Evolutionary conservation across 2,329 filamentous ascomycete genomes (phyloP).

Genomic region (Aspergillus clavatus): DNA sequence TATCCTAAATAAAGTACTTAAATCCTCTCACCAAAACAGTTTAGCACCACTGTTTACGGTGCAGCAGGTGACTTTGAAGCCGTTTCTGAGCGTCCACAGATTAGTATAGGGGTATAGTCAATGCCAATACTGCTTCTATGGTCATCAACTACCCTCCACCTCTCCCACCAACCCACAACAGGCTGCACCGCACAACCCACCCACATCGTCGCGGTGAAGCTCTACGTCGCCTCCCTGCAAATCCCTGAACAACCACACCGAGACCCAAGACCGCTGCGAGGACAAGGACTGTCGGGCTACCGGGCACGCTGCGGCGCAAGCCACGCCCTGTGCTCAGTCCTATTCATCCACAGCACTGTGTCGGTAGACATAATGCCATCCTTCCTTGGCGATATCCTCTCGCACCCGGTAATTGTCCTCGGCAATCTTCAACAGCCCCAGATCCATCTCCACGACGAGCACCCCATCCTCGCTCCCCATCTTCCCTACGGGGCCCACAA

Average conservation of each 20-base stretch:
- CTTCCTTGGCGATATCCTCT: constrained; percentile 14
- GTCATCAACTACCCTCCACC: too few species aligned
- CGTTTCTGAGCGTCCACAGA: background rate
- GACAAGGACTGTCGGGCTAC: background rate
- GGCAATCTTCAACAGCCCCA: constrained; percentile 34
- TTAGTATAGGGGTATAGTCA: background rate
- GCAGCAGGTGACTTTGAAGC: background rate
- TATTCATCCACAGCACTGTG: too few species aligned
- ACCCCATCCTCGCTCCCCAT: constrained; percentile 48
- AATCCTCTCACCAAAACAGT: background rate
- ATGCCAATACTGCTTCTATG: constrained; percentile 1
- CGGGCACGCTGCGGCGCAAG: too few species aligned
- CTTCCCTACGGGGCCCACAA: constrained; percentile 45
- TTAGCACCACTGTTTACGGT: background rate
- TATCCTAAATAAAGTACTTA: background rate
- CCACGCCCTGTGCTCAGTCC: too few species aligned
- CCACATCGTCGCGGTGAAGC: background rate
- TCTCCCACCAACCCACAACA: background rate
- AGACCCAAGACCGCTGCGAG: background rate
- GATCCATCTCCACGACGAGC: constrained; percentile 49
- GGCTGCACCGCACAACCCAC: background rate
- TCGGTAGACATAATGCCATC: constrained; percentile 8
- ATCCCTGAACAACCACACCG: background rate
- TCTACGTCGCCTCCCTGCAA: background rate
- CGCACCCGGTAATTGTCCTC: constrained; percentile 45